Evolutionary conservation across 2,329 filamentous ascomycete genomes (phyloP).

Genomic region (Oidium heveae): DNA sequence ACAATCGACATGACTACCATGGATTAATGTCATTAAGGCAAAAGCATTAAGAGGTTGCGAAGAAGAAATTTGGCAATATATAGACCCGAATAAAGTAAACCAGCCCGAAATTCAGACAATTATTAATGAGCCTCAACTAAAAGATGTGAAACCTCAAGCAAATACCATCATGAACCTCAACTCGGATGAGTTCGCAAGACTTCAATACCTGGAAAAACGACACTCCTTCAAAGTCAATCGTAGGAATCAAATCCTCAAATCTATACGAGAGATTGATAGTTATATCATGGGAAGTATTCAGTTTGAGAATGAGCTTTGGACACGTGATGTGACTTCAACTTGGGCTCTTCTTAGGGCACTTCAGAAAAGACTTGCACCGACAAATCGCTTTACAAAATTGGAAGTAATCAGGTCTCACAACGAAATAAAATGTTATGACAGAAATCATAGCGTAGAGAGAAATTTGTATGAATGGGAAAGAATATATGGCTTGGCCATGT

Average conservation of each 20-base stretch:
- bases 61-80: slow-evolving; percentile 1
- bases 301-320: not conserved
- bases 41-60: not conserved
- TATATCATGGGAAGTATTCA: not conserved
- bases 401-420: not conserved
- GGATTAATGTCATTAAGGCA: not conserved
- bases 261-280: not conserved
- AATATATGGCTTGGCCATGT: not conserved
- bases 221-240: not conserved
- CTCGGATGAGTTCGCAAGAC: not conserved
- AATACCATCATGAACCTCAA: not conserved
- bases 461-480: not conserved
- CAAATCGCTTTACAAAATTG: not conserved
- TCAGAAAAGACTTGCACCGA: not conserved
- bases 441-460: not conserved
- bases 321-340: not conserved
- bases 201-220: not conserved
- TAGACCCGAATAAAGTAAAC: not conserved
- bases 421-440: not conserved
- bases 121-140: not conserved
- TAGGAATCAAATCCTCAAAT: not conserved
- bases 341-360: not conserved
- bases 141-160: not conserved
- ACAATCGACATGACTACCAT: not conserved
- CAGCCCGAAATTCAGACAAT: not conserved